Evolutionary conservation across 345 rosid species (phyloP).

Genomic region (Brassica incana): DNA sequence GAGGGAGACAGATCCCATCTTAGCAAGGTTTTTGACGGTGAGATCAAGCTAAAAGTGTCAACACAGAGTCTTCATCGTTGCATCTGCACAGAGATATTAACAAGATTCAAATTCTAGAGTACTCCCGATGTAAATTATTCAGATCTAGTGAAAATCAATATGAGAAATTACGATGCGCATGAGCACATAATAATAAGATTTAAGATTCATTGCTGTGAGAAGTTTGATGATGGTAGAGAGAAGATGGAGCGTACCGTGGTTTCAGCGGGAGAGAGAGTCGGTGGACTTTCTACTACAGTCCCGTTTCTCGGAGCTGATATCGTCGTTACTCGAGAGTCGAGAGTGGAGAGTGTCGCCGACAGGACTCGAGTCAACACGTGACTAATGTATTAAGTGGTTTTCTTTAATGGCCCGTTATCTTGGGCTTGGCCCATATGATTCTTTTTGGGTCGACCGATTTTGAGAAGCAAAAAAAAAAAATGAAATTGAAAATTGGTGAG

Average conservation of each 20-base stretch:
- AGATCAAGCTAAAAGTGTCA: constrained; percentile 4
- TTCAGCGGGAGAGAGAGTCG: neutral
- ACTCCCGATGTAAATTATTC: neutral
- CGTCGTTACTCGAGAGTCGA: constrained; percentile 14
- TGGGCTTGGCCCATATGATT: constrained; percentile 6
- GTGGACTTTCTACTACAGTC: neutral
- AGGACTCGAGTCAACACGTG: constrained; percentile 27
- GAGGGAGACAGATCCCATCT: constrained; percentile 87
- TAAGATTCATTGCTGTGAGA: neutral
- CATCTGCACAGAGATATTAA: constrained; percentile 3
- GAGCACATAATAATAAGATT: neutral
- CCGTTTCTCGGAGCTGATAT: constrained; percentile 7
- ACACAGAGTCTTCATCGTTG: neutral
- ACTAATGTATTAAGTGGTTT: neutral
- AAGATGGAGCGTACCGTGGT: constrained; percentile 4
- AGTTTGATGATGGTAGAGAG: neutral
- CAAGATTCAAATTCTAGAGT: neutral
- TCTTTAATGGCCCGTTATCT: neutral
- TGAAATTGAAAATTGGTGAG: constrained; percentile 41
- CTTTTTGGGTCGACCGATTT: neutral
- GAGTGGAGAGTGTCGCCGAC: constrained; percentile 26
- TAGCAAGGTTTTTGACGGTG: neutral
- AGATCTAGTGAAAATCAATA: neutral
- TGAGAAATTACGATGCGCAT: neutral
- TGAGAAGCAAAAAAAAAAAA: no score